Percentiles rank a stretch among this genome's conserved stretches.
These are phyloP conservation scores for Solanum chiquidenum DNA, from an alignment of 257 asterid species.

Conservation along the genomic window DNA sequence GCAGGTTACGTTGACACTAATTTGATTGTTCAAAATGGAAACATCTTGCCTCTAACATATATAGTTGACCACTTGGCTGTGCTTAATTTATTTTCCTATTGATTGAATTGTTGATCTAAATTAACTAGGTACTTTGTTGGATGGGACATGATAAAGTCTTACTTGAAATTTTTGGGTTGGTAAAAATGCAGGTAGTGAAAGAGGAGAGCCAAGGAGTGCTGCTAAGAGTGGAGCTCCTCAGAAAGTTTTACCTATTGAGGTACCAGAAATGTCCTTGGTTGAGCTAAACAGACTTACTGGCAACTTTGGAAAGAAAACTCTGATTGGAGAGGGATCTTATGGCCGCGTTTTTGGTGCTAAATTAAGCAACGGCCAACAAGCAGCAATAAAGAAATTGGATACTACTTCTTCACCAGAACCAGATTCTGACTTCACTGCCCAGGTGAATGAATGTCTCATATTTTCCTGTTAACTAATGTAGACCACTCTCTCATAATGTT, in stretches of 20 bases:
- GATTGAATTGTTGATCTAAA: no score
- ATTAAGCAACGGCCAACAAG: not conserved
- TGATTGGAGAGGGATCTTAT: not conserved
- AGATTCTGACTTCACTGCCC: not conserved
- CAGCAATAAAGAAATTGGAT: not conserved
- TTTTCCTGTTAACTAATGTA: not conserved
- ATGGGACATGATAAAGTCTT: no score
- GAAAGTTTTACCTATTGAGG: not conserved
- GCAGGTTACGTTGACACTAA: no score
- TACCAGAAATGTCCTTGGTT: not conserved
- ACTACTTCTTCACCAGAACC: not conserved
- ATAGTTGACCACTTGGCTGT: no score
- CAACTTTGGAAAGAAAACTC: not conserved
- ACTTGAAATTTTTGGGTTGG: not conserved
- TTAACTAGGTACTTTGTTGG: no score
- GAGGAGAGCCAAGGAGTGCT: not conserved
- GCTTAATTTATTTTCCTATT: no score
- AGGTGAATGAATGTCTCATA: not conserved
- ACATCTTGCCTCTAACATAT: no score
- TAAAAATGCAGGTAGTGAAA: not conserved
- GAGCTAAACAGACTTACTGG: not conserved
- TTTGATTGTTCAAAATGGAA: no score
- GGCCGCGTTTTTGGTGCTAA: not conserved
- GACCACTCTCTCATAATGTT: not conserved
- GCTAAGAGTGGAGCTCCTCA: not conserved